Conservation (phyloP, 768 basidiomycete genomes). For the Lentinula raphanica region DNA sequence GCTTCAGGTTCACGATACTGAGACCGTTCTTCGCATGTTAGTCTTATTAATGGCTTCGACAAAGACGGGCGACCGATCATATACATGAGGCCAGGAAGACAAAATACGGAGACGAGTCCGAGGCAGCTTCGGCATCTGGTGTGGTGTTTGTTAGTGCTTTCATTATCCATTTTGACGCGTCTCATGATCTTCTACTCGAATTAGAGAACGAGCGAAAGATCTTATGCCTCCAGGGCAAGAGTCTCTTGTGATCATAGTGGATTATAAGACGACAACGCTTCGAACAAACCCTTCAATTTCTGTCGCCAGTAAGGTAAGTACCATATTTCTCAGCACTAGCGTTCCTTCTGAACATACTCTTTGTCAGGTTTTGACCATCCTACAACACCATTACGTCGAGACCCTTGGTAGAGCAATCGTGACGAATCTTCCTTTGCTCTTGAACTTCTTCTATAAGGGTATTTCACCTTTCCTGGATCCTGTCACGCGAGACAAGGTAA, state of each 20-base stretch:
- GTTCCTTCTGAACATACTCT: neutral
- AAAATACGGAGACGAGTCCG: constrained; percentile 75
- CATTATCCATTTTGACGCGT: neutral
- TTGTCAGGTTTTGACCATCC: constrained; percentile 59
- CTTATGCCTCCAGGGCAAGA: constrained; percentile 84
- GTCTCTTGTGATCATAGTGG: constrained; percentile 76
- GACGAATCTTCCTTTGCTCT: constrained; percentile 71
- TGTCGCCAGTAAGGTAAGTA: constrained; percentile 62
- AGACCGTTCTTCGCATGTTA: constrained; percentile 20
- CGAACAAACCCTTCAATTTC: constrained; percentile 82
- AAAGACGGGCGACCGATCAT: constrained; percentile 81
- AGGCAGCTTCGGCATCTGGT: constrained; percentile 83
- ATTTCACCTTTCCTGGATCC: constrained; percentile 87
- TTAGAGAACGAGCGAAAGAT: constrained; percentile 84
- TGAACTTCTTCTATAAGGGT: constrained; percentile 76
- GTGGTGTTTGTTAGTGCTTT: constrained; percentile 66
- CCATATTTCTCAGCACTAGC: neutral
- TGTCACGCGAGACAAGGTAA: constrained; percentile 80
- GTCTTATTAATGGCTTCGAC: constrained; percentile 82
- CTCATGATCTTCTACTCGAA: neutral
- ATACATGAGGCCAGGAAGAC: constrained; percentile 83
- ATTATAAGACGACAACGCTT: constrained; percentile 79
- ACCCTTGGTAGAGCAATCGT: constrained; percentile 82
- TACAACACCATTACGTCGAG: constrained; percentile 88
- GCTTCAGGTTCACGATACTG: neutral